Percentiles rank a stretch among this genome's conserved stretches.
Evolutionary conservation across 208 protist species (phyloP).

Genomic region (Leishmania guyanensis): DNA sequence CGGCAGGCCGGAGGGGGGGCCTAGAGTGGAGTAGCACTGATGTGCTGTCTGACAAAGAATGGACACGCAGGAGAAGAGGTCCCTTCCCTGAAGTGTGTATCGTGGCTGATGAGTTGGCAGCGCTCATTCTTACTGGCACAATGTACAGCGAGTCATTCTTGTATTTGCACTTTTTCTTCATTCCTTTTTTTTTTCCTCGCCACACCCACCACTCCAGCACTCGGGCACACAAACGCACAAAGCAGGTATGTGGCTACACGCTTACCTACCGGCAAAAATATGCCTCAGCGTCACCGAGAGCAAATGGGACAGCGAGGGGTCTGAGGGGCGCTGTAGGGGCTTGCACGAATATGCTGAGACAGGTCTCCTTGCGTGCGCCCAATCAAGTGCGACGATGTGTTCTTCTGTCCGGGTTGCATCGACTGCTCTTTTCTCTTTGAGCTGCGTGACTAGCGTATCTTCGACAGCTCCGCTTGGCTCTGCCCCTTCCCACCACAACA

Average conservation of each 20-base stretch:
- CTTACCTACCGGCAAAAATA: background rate
- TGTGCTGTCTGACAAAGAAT: background rate
- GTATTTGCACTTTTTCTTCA: slow-evolving; percentile 28
- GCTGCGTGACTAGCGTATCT: background rate
- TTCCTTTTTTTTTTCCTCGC: background rate
- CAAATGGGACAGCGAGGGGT: background rate
- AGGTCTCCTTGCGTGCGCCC: background rate
- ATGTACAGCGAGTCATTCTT: background rate
- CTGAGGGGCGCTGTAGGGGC: background rate
- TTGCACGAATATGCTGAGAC: background rate
- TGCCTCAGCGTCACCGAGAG: too few relatives aligned
- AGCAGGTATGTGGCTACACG: background rate
- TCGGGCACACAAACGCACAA: background rate
- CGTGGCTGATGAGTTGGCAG: background rate
- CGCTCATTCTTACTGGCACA: background rate
- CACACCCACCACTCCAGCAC: background rate
- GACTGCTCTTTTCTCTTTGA: background rate
- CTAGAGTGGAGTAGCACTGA: background rate
- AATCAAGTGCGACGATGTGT: background rate
- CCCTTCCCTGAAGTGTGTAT: background rate
- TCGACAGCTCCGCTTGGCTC: background rate
- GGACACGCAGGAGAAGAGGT: background rate
- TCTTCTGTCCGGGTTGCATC: background rate
- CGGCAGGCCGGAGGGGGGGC: background rate
- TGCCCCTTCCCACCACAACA: background rate